Conservation (phyloP, 2,329 filamentous ascomycete species). For the Teratosphaeriaceae sp. region DNA sequence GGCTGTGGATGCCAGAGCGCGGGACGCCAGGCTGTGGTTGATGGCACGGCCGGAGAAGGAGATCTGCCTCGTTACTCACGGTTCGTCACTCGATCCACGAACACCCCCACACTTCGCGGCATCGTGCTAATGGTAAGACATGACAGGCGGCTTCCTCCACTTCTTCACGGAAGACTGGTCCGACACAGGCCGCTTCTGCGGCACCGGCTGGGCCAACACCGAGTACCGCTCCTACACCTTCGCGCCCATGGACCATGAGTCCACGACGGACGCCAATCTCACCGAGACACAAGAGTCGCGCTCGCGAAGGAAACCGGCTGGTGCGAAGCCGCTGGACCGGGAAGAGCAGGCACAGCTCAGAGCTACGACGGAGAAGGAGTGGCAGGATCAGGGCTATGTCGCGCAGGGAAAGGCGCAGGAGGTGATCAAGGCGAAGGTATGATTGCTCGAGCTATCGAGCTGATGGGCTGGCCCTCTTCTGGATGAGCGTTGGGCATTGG, state of each 20-base stretch:
- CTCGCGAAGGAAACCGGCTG: constrained; percentile 15
- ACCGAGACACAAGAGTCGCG: constrained; percentile 30
- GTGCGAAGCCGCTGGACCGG: constrained; percentile 24
- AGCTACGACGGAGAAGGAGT: constrained; percentile 16
- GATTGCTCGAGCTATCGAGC: background rate
- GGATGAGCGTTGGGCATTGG: background rate
- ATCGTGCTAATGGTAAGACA: background rate
- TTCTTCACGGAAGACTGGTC: constrained; percentile 79
- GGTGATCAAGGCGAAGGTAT: constrained; percentile 1
- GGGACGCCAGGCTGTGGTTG: constrained; percentile 54
- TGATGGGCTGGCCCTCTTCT: too few species aligned
- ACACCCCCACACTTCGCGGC: background rate
- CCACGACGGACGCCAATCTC: constrained; percentile 24
- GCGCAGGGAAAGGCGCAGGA: constrained; percentile 1
- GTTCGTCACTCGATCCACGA: constrained; percentile 28
- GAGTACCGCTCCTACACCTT: constrained; percentile 66
- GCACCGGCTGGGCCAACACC: constrained; percentile 68
- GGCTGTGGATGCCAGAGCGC: constrained; percentile 56
- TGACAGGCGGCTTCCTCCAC: constrained; percentile 61
- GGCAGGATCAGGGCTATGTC: constrained; percentile 2
- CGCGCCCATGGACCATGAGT: constrained; percentile 36
- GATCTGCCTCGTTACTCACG: constrained; percentile 73
- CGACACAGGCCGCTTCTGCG: constrained; percentile 45
- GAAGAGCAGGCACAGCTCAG: constrained; percentile 29
- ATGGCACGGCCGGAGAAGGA: constrained; percentile 51